Conservation (phyloP, 139 green algal genomes). For the Micractinium sp. region DNA sequence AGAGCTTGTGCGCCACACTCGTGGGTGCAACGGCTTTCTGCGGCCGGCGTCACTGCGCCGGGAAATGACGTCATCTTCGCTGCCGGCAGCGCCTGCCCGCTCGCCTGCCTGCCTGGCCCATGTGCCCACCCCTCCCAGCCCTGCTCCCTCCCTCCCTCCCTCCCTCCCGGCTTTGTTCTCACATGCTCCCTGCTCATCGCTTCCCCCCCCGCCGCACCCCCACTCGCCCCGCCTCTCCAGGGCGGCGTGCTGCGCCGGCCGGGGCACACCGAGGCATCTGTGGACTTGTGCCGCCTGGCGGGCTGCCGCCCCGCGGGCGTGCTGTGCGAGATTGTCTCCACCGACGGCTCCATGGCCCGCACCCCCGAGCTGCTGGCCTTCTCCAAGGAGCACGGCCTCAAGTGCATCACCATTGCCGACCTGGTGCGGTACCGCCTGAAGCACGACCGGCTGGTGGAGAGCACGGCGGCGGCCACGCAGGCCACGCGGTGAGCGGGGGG, state of each 20-base stretch:
- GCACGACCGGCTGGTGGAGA: constrained; percentile 39
- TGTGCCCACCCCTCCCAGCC: not conserved
- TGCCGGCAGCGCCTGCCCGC: not conserved
- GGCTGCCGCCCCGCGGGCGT: constrained; percentile 90
- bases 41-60: too few relatives aligned
- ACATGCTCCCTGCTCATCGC: not conserved
- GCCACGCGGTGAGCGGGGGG: constrained; percentile 24
- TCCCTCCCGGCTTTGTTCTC: not conserved
- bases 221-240: not conserved
- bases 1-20: too few relatives aligned
- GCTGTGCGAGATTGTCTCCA: constrained; percentile 95
- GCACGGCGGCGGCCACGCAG: not conserved
- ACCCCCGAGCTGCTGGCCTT: constrained; percentile 88
- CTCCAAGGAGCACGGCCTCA: constrained; percentile 79
- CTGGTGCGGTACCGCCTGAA: constrained; percentile 77
- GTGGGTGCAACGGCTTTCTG: too few relatives aligned
- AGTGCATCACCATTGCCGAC: constrained; percentile 93
- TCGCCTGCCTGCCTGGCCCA: not conserved
- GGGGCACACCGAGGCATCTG: constrained; percentile 94
- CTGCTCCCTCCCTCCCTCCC: not conserved
- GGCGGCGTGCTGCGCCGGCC: constrained; percentile 87
- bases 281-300: constrained; percentile 91
- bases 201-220: not conserved
- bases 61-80: too few relatives aligned
- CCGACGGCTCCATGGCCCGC: constrained; percentile 88